Conservation (phyloP, 169 alveolate species). For the Eimeria sp. region DNA sequence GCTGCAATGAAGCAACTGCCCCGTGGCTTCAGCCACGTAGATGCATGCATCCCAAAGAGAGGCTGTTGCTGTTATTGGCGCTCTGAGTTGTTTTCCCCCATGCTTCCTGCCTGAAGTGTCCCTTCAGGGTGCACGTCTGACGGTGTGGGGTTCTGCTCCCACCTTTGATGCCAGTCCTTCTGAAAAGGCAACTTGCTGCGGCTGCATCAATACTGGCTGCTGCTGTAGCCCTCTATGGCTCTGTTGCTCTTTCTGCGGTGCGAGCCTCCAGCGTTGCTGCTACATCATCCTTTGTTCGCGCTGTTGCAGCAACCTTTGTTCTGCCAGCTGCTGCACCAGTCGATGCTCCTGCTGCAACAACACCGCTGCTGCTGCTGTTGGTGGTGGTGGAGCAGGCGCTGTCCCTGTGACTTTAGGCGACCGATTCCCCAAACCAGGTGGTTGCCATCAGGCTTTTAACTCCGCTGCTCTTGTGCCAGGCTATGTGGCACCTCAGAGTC, state of each 20-base stretch:
- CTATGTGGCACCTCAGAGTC: neutral
- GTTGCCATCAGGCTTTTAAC: neutral
- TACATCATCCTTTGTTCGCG: neutral
- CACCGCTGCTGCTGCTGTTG: conserved; percentile 33
- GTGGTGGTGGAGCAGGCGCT: neutral
- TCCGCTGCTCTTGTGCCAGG: conserved; percentile 7
- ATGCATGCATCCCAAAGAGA: neutral
- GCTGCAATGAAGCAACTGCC: neutral
- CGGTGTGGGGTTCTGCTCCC: neutral
- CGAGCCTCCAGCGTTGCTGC: conserved; percentile 12
- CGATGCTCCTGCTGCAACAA: conserved; percentile 48
- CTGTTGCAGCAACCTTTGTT: conserved; percentile 36
- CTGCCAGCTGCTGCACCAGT: neutral
- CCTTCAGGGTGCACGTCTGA: neutral
- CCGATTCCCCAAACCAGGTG: neutral
- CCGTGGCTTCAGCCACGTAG: neutral
- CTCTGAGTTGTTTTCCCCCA: neutral
- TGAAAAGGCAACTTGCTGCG: neutral
- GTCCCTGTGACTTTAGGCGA: neutral
- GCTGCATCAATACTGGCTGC: neutral
- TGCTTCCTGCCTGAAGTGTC: neutral
- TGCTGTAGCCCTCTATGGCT: neutral
- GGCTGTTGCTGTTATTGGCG: conserved; percentile 26
- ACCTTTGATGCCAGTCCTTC: neutral
- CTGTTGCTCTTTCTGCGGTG: neutral